Evolutionary conservation across 2,329 filamentous ascomycete species (phyloP).

Genomic region (Mariannaea elegans): DNA sequence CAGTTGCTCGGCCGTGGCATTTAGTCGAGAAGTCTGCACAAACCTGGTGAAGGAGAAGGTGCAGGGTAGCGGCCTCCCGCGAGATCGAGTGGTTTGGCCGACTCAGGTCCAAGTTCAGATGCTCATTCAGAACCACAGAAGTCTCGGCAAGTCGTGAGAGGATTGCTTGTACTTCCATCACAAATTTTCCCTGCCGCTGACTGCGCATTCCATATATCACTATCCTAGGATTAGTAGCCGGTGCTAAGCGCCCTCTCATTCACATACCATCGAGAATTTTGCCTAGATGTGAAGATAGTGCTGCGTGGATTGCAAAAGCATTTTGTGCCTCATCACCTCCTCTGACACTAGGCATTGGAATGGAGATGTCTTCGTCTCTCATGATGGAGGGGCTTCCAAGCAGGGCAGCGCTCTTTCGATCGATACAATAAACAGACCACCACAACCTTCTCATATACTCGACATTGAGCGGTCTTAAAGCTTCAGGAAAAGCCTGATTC

Average conservation of each 20-base stretch:
- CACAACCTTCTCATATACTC: slow-evolving; percentile 30
- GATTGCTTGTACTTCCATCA: slow-evolving; percentile 28
- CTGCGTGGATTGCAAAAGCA: slow-evolving; percentile 28
- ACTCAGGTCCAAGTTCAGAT: slow-evolving; percentile 21
- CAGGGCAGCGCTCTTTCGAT: slow-evolving; percentile 31
- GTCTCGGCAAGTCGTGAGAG: slow-evolving; percentile 29
- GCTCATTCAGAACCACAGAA: slow-evolving; percentile 21
- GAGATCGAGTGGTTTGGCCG: slow-evolving; percentile 21
- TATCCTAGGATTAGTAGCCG: background rate
- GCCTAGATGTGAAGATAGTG: slow-evolving; percentile 29
- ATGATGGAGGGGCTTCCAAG: slow-evolving; percentile 29
- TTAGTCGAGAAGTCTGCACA: background rate
- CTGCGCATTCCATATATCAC: slow-evolving; percentile 27
- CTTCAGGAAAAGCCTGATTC: slow-evolving; percentile 29
- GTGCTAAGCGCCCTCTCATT: rapidly evolving
- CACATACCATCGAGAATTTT: slow-evolving; percentile 32
- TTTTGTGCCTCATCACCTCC: slow-evolving; percentile 23
- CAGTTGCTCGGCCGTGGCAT: background rate
- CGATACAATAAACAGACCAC: slow-evolving; percentile 34
- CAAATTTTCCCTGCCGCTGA: slow-evolving; percentile 23
- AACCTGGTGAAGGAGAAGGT: slow-evolving; percentile 31
- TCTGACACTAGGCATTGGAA: slow-evolving; percentile 25
- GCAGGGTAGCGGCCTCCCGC: slow-evolving; percentile 31
- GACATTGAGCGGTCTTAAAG: slow-evolving; percentile 20
- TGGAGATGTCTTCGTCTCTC: slow-evolving; percentile 30